These are phyloP conservation scores for Drosera capensis DNA, from an alignment of 148 eudicot species.

Conservation along the genomic window DNA sequence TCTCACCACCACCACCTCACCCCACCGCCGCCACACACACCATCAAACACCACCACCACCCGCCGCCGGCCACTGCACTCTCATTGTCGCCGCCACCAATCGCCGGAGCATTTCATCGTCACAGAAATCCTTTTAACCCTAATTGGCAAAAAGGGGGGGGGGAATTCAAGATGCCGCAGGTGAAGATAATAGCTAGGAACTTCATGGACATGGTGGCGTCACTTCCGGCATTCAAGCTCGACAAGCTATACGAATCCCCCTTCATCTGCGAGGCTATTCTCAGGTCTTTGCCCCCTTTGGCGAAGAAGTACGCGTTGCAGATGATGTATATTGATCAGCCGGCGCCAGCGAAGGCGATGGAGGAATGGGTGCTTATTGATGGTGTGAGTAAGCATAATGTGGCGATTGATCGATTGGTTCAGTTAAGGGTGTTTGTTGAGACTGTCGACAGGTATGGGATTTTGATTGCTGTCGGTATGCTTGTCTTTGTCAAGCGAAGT, in stretches of 20 bases:
- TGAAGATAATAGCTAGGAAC: conserved; percentile 72
- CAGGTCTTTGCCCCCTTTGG: conserved; percentile 90
- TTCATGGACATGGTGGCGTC: conserved; percentile 99
- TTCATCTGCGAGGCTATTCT: conserved; percentile 95
- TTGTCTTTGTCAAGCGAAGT: too few species aligned
- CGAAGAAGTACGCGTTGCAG: conserved; percentile 75
- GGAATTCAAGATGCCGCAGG: conserved; percentile 59
- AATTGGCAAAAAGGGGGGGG: too few species aligned
- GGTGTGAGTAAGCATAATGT: conserved; percentile 75
- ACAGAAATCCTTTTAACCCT: too few species aligned
- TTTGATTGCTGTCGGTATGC: neutral
- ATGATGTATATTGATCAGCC: conserved; percentile 63
- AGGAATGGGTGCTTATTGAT: conserved; percentile 89
- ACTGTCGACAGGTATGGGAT: conserved; percentile 48
- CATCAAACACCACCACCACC: too few species aligned
- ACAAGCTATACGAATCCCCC: conserved; percentile 60
- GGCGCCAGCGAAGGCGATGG: conserved; percentile 49
- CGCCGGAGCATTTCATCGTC: too few species aligned
- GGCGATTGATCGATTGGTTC: conserved; percentile 76
- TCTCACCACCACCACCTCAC: too few species aligned
- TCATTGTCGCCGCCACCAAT: too few species aligned
- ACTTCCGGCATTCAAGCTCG: conserved; percentile 75
- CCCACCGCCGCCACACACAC: too few species aligned
- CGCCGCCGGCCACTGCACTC: too few species aligned
- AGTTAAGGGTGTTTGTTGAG: conserved; percentile 61